These are phyloP conservation scores for Gleditsia sinensis DNA, from an alignment of 306 rosid species.

Conservation along the genomic window DNA sequence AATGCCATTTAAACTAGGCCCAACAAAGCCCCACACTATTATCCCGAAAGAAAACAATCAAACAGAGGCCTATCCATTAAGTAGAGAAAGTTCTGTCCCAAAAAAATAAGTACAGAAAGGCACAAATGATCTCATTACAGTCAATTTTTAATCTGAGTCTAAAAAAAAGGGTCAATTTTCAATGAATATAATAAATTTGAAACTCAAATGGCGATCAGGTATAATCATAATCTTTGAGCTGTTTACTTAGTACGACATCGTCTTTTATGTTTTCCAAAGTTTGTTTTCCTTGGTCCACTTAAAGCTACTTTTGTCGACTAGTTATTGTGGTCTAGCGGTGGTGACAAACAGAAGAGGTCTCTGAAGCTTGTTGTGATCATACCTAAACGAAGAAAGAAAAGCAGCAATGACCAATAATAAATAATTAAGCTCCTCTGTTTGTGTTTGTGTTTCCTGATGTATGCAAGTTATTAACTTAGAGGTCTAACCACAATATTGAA, in stretches of 20 bases:
- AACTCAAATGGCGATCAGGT: background rate
- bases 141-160: too few species aligned
- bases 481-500: too few species aligned
- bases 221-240: background rate
- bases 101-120: too few species aligned
- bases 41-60: too few species aligned
- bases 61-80: too few species aligned
- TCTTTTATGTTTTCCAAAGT: background rate
- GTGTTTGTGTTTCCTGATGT: background rate
- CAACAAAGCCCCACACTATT: too few species aligned
- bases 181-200: too few species aligned
- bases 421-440: background rate
- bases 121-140: too few species aligned
- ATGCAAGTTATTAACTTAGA: too few species aligned
- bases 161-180: too few species aligned
- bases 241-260: background rate
- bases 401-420: background rate
- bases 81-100: too few species aligned
- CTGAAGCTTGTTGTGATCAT: background rate
- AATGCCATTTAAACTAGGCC: too few species aligned
- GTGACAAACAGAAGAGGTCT: conserved; percentile 31
- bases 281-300: conserved; percentile 33
- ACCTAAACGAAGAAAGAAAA: conserved; percentile 14
- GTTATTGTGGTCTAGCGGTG: conserved; percentile 33
- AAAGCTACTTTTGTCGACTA: background rate